A percentile compares a stretch with the other conserved stretches of the same genome.
Conservation (phyloP, 805 yeast genomes). For the Kuraishia hungarica region DNA sequence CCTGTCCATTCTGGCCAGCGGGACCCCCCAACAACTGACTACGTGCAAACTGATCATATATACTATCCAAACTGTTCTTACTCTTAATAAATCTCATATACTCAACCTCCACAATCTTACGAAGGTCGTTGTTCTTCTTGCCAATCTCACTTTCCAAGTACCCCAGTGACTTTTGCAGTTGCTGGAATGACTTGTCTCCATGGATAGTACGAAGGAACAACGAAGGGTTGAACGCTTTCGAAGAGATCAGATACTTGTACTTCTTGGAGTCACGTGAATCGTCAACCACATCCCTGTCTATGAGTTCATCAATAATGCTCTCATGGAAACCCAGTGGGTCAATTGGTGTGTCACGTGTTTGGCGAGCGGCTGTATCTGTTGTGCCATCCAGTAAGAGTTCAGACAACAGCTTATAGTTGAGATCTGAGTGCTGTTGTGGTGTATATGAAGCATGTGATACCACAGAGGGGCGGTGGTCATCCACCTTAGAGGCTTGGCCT, state of each 20-base stretch:
- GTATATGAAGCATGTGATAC: neutral
- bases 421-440: neutral
- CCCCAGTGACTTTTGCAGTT: conserved; percentile 38
- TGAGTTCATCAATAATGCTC: conserved; percentile 32
- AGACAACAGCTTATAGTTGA: conserved; percentile 3
- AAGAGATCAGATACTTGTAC: conserved; percentile 39
- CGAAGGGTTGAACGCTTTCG: conserved; percentile 51
- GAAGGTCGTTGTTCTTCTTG: conserved; percentile 39
- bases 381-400: neutral
- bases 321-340: conserved; percentile 54
- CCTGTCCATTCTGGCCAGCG: conserved; percentile 1
- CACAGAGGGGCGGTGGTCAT: neutral
- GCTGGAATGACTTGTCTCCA: conserved; percentile 41
- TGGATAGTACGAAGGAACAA: conserved; percentile 49
- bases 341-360: conserved; percentile 1
- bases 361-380: neutral
- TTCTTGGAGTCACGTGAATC: conserved; percentile 27
- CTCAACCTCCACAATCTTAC: conserved; percentile 45
- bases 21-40: conserved; percentile 14
- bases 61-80: conserved; percentile 55
- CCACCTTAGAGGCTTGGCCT: neutral
- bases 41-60: conserved; percentile 41
- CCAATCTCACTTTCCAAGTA: conserved; percentile 40
- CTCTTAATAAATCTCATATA: conserved; percentile 57
- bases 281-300: conserved; percentile 29